These are phyloP conservation scores for Oehlia diaphana DNA, from an alignment of 192 early-diverging fungal genomes.

Conservation along the genomic window DNA sequence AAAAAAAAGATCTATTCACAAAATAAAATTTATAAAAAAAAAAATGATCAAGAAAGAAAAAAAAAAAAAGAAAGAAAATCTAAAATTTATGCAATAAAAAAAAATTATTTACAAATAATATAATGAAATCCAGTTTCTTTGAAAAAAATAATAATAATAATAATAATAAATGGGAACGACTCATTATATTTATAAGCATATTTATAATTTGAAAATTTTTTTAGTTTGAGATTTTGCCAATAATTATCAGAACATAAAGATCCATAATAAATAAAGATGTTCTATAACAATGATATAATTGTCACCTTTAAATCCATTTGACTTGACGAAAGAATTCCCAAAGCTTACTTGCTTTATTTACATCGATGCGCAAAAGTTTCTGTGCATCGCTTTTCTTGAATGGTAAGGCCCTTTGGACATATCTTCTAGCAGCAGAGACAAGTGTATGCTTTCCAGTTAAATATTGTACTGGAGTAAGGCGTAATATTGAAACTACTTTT, in stretches of 20 bases:
- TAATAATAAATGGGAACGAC: too few species aligned
- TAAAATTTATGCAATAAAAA: background rate
- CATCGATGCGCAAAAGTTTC: constrained; percentile 86
- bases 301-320: too few species aligned
- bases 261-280: too few species aligned
- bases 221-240: too few species aligned
- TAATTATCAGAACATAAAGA: too few species aligned
- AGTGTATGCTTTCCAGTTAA: constrained; percentile 79
- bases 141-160: too few species aligned
- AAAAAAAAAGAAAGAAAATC: background rate
- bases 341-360: constrained; percentile 89
- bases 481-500: constrained; percentile 74
- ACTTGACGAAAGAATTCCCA: constrained; percentile 86
- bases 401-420: constrained; percentile 34
- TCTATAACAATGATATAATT: too few species aligned
- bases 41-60: background rate
- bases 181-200: too few species aligned
- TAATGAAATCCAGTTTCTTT: too few species aligned
- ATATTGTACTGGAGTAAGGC: constrained; percentile 82
- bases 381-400: constrained; percentile 94
- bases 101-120: background rate
- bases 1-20: background rate
- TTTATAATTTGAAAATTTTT: too few species aligned
- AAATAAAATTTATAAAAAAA: background rate
- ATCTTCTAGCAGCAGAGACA: constrained; percentile 59